A percentile compares a stretch with the other conserved stretches of the same genome.
These are phyloP conservation scores for Sequoiadendron giganteum DNA, from an alignment of 75 land plant genomes.

Conservation along the genomic window DNA sequence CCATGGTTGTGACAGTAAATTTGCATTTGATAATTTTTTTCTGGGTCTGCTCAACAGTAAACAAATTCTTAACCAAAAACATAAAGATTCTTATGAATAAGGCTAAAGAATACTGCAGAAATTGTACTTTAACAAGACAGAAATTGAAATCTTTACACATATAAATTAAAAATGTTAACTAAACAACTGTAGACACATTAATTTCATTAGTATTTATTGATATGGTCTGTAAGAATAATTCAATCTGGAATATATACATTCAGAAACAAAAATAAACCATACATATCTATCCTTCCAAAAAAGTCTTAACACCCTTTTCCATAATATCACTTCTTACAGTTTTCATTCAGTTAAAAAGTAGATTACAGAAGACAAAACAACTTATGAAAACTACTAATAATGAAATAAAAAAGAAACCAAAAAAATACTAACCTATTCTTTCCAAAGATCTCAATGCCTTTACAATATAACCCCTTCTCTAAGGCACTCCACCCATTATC, in stretches of 20 bases:
- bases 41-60: background rate
- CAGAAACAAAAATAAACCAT: background rate
- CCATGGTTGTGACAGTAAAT: background rate
- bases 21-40: background rate
- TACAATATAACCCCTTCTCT: conserved; percentile 87
- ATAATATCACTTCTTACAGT: background rate
- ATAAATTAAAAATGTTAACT: background rate
- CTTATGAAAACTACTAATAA: background rate
- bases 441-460: conserved; percentile 98
- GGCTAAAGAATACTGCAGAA: background rate
- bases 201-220: background rate
- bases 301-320: background rate
- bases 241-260: background rate
- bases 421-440: conserved; percentile 67
- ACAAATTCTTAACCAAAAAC: background rate
- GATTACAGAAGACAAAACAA: background rate
- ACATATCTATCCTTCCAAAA: background rate
- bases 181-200: background rate
- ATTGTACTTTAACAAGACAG: background rate
- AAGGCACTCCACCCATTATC: conserved; percentile 59
- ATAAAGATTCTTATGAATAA: background rate
- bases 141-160: background rate
- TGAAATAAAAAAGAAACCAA: conserved; percentile 4
- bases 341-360: background rate
- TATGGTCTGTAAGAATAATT: background rate